Evolutionary conservation across 176 grass and related monocot genomes (phyloP), one percentile per base, ranked within the genome.

Genomic region (Eragrostis curvula): DNA sequence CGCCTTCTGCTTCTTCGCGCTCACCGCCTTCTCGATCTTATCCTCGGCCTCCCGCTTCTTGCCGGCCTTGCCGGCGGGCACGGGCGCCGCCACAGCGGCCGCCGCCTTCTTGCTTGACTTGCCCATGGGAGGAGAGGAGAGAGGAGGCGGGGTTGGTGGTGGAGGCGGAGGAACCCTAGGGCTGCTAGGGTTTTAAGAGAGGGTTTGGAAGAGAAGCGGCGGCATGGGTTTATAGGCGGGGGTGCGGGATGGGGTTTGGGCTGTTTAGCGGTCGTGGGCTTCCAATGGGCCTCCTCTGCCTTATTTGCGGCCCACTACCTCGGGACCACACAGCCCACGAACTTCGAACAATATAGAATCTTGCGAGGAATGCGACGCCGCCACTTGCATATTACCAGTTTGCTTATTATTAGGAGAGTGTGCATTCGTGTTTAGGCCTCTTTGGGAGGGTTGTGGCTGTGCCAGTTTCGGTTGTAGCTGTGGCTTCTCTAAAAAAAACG

Each of bases 1-100:
- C 60, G 67, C 84, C 91, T 94, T 97, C 71, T 76, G 68, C 87
- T 90, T 97, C 81, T 97, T 97, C 12, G 89, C 79, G 80, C 79
- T 90, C 49, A 84, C 65, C 2, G 82, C 82, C 74, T 92, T 92
- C 81, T 85, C 75, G 75, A 92, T 70, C 80, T 84, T 77, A 50
- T 87, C 87, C 65, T 79, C 87, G 20, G 91, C 91, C 36, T 88
- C 91, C 25, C 91, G 79, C 79, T 97, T 94, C 49, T 88, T 97
- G 27, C 80, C 89, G 66, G 65, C 79, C 81, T 94, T 91, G 25
- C 44, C 88, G 62, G 81, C 72, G 20, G 55, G 75, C n/a, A 57
- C 47, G 47, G 84, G 79, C 32, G 73, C 83, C 59, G 60, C 74
- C 2, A 72, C 87, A 0, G 30, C 84, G 24, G 67, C 51, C 25